phyloP scores from a whole-genome alignment of 2,329 filamentous ascomycete genomes.

The Cercospora zeae-maydis region DNA sequence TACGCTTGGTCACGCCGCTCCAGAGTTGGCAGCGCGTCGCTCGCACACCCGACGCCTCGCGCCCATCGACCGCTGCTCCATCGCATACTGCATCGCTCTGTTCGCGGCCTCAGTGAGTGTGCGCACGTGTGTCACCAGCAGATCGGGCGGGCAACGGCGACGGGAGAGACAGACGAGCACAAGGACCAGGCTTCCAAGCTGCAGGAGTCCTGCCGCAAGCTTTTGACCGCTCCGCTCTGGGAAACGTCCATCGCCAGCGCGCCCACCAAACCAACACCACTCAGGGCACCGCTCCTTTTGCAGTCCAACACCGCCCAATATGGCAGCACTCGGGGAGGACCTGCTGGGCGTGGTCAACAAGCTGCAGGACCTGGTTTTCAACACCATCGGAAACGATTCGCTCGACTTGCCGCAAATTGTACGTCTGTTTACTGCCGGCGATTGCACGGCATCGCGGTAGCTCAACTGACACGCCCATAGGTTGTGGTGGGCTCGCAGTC shows the following conservation, averaged over 20 bases:
- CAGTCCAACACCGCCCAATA: slow-evolving; percentile 39
- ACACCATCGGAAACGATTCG: slow-evolving; percentile 98
- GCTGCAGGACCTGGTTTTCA: slow-evolving; percentile 97
- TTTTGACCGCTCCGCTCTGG: slow-evolving; percentile 3
- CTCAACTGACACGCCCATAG: slow-evolving; percentile 48
- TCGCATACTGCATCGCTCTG: not conserved
- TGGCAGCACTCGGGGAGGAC: slow-evolving; percentile 95
- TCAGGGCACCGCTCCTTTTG: not conserved
- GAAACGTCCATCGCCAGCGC: slow-evolving; percentile 1
- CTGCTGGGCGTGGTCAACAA: slow-evolving; percentile 95
- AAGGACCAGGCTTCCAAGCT: not conserved
- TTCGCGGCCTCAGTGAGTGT: not conserved
- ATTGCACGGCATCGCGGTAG: not conserved
- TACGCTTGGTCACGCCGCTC: not conserved
- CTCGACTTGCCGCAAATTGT: slow-evolving; percentile 97
- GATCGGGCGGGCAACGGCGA: not conserved
- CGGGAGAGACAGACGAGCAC: slow-evolving; percentile 1
- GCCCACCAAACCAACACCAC: not conserved
- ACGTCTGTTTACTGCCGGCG: slow-evolving; percentile 42
- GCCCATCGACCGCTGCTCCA: not conserved
- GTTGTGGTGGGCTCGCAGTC: slow-evolving; percentile 98
- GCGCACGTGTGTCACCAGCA: not conserved
- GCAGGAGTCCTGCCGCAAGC: not conserved
- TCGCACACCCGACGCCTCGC: not conserved
- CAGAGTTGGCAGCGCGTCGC: slow-evolving; percentile 1